Base-by-base conservation (phyloP, 2,329 filamentous ascomycete species). In the Sordariomycetes sp. region DNA sequence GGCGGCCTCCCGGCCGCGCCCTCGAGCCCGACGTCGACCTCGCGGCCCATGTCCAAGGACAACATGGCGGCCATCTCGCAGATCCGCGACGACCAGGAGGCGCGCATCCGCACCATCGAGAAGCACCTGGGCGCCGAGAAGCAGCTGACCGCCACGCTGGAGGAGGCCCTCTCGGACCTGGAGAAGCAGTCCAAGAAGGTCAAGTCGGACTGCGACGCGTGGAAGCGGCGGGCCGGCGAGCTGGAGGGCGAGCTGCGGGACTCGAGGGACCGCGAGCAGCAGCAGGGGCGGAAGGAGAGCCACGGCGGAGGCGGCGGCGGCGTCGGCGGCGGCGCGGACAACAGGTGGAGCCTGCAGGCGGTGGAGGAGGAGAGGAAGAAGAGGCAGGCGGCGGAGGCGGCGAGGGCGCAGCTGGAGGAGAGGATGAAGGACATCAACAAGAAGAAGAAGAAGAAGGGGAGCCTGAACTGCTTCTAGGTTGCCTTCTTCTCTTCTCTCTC, bases 291-390 rank as follows among this genome's bases (percentile, higher is more conserved):
- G 63, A 81, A 80, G 71, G 79, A 82, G 18, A 71, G 72, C 5
- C n/a, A n/a, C n/a, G n/a, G n/a, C n/a, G n/a, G n/a, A n/a, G n/a
- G n/a, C n/a, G n/a, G n/a, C n/a, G n/a, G 69, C 71, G n/a, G 64
- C 67, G 10, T 65, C 67, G 3, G 77, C 77, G 65, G 73, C 79
- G 1, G 72, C 73, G 59, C 75, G 46, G 81, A 86, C 67, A 76
- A 78, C 67, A 74, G 83, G 58, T 86, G 81, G 81, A 87, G 83
- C 62, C 81, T 97, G 64, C 90, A 96, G 70, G 89, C 91, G 61
- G 90, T 97, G 24, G 95, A 99, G 71, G 93, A 99, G 73, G 94
- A 99, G 79, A 85, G 93, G 65, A 93, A 90, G 76, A 95, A 96
- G 75, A 82, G 94, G 61, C 81, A 90, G 63, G 89, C 93, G 62